Conservation (phyloP, 176 grass and related monocot genomes). For the Zoysia japonica region DNA sequence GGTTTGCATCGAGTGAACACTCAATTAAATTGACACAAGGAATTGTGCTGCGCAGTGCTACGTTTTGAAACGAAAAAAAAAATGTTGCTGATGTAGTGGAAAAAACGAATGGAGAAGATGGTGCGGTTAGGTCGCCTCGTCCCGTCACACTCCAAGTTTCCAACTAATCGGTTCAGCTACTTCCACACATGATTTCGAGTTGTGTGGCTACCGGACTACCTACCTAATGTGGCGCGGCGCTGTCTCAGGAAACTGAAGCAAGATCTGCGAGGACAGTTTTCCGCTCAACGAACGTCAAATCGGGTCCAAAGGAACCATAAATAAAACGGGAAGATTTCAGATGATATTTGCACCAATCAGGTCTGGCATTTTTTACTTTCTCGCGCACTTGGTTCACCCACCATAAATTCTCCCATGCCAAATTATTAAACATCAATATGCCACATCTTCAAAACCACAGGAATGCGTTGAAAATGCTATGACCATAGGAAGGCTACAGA, state of each 20-base stretch:
- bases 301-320: background rate
- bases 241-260: background rate
- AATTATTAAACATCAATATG: constrained; percentile 5
- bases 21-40: background rate
- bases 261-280: background rate
- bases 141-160: background rate
- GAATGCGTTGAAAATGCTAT: constrained; percentile 1
- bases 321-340: background rate
- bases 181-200: background rate
- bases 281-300: background rate
- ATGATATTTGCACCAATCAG: background rate
- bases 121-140: background rate
- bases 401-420: background rate
- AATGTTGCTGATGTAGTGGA: background rate
- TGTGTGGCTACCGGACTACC: background rate
- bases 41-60: no score
- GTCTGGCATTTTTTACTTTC: background rate
- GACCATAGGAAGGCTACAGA: background rate
- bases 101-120: background rate
- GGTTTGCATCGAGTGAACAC: background rate
- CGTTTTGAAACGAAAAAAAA: no score
- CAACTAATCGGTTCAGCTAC: constrained; percentile 13
- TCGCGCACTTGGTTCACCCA: background rate
- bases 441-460: background rate
- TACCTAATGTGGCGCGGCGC: background rate